These are phyloP conservation scores for Vitis rupestris DNA, from an alignment of 164 flowering plant species.

Conservation along the genomic window DNA sequence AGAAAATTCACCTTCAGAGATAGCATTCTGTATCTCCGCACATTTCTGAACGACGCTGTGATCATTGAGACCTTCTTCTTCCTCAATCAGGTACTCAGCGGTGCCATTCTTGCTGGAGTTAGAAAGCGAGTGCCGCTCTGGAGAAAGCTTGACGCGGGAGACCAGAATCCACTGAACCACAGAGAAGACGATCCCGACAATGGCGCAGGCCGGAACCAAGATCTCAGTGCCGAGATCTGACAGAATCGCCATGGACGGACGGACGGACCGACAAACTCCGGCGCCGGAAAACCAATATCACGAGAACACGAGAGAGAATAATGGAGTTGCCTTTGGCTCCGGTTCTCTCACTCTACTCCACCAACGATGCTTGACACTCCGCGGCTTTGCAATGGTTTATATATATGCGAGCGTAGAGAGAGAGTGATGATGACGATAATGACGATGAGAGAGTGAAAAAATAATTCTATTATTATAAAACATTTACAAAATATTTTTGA, in stretches of 20 bases:
- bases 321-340: background rate
- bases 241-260: constrained; percentile 35
- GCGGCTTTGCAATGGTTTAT: too few species aligned
- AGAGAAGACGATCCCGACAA: constrained; percentile 55
- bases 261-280: too few species aligned
- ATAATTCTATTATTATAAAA: too few species aligned
- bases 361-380: too few species aligned
- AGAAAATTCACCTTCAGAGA: constrained; percentile 50
- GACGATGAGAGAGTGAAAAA: too few species aligned
- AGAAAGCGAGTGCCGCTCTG: constrained; percentile 22
- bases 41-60: constrained; percentile 58
- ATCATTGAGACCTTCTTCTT: constrained; percentile 67
- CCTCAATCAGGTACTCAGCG: constrained; percentile 55
- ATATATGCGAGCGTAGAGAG: too few species aligned
- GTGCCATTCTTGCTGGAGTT: constrained; percentile 40
- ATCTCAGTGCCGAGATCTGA: constrained; percentile 56
- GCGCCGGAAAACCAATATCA: too few species aligned
- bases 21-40: constrained; percentile 68
- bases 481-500: too few species aligned
- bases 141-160: constrained; percentile 45
- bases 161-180: constrained; percentile 54
- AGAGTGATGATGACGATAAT: too few species aligned
- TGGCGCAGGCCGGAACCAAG: constrained; percentile 56
- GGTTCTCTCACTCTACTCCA: too few species aligned
- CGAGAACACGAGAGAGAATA: background rate